A percentile compares a stretch with the other conserved stretches of the same genome.
Evolutionary conservation across 345 rosid species (phyloP).

Genomic region (Ceriops decandra): DNA sequence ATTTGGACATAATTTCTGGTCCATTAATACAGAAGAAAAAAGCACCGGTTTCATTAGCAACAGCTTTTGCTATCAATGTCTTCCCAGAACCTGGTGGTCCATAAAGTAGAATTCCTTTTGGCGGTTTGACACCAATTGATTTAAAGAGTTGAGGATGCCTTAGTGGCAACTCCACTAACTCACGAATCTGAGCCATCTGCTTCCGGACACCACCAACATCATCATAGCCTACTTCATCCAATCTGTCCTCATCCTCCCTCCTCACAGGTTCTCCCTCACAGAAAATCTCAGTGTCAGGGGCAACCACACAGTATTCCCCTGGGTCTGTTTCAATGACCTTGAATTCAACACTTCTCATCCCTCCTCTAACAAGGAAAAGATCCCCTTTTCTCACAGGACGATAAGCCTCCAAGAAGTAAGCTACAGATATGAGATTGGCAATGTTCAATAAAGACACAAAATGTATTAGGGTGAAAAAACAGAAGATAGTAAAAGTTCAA

Average conservation of each 20-base stretch:
- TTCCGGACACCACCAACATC: constrained; percentile 76
- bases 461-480: background rate
- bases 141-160: constrained; percentile 74
- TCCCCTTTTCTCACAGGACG: constrained; percentile 68
- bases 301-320: constrained; percentile 63
- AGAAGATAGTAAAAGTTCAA: too few species aligned
- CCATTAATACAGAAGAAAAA: constrained; percentile 72
- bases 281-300: constrained; percentile 68
- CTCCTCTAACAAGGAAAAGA: constrained; percentile 63
- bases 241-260: constrained; percentile 69
- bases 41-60: constrained; percentile 70
- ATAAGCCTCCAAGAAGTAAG: constrained; percentile 66
- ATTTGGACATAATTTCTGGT: constrained; percentile 68
- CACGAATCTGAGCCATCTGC: constrained; percentile 75
- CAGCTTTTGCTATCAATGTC: constrained; percentile 64
- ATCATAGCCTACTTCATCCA: constrained; percentile 70
- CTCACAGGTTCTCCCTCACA: constrained; percentile 67
- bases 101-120: constrained; percentile 64
- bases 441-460: background rate
- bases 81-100: constrained; percentile 37
- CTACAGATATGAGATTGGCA: constrained; percentile 23
- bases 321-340: constrained; percentile 57
- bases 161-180: constrained; percentile 63
- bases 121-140: constrained; percentile 69
- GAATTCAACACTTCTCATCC: constrained; percentile 71